phyloP scores from a whole-genome alignment of 306 rosid species.

The Adenanthera pavonina region DNA sequence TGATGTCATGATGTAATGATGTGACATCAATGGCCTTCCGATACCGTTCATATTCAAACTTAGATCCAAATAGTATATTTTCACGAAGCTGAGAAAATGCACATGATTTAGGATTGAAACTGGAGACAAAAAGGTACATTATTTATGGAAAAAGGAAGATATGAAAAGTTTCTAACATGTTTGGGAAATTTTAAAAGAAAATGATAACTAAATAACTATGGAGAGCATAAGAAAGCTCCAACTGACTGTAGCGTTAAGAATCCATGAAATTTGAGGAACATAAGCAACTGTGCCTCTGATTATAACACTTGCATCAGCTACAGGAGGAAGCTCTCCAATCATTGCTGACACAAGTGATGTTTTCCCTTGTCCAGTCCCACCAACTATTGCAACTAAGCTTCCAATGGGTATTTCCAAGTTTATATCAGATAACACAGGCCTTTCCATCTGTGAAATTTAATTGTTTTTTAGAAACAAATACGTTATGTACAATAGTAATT shows the following conservation, averaged over 20 bases:
- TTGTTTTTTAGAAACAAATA: conserved; percentile 2
- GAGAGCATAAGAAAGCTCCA: conserved; percentile 30
- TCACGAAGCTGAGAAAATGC: conserved; percentile 68
- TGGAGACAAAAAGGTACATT: not conserved
- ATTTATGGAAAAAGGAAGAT: not conserved
- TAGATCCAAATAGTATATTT: conserved; percentile 83
- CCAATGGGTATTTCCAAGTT: conserved; percentile 78
- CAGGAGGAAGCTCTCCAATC: conserved; percentile 79
- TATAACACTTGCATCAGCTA: conserved; percentile 52
- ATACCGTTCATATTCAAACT: conserved; percentile 65
- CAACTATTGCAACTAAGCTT: conserved; percentile 87
- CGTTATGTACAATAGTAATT: conserved; percentile 4
- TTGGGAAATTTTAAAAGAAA: not conserved
- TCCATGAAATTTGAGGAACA: conserved; percentile 98
- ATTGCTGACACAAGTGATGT: conserved; percentile 86
- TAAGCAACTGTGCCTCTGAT: conserved; percentile 88
- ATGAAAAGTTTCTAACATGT: not conserved
- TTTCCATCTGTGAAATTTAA: conserved; percentile 59
- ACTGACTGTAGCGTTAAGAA: conserved; percentile 93
- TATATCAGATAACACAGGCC: conserved; percentile 68
- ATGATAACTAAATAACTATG: not conserved
- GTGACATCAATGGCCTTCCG: conserved; percentile 73
- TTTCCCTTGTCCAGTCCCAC: conserved; percentile 96
- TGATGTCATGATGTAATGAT: conserved; percentile 74
- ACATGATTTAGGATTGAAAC: conserved; percentile 31